Conservation (phyloP, 768 basidiomycete genomes). For the Boletus reticuloceps region DNA sequence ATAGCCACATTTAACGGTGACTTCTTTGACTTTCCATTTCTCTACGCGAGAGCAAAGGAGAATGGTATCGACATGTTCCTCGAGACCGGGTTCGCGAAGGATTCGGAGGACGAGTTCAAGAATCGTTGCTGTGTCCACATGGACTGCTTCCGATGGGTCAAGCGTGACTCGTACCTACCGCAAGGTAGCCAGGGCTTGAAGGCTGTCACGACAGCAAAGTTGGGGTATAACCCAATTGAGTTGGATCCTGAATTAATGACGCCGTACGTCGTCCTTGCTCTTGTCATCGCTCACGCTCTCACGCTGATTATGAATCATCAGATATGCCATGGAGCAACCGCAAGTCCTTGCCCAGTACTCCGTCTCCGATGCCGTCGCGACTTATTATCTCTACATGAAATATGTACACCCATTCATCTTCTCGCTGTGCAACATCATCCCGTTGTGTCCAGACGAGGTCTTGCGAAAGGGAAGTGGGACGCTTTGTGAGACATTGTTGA, state of each 20-base stretch:
- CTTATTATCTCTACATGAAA: constrained; percentile 99
- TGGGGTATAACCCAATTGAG: constrained; percentile 96
- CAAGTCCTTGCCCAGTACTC: constrained; percentile 95
- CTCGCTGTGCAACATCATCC: constrained; percentile 98
- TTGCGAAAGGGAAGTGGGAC: constrained; percentile 95
- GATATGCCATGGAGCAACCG: constrained; percentile 95
- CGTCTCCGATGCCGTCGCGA: constrained; percentile 99
- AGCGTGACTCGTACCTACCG: constrained; percentile 96
- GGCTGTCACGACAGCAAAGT: constrained; percentile 92
- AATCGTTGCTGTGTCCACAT: constrained; percentile 90
- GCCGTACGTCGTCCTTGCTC: constrained; percentile 59
- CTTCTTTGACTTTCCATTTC: constrained; percentile 98
- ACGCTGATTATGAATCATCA: constrained; percentile 27
- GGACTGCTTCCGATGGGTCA: constrained; percentile 99
- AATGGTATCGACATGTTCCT: constrained; percentile 97
- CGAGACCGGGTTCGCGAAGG: constrained; percentile 90
- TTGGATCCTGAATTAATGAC: constrained; percentile 99
- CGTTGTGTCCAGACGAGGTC: constrained; percentile 94
- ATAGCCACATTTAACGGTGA: constrained; percentile 99
- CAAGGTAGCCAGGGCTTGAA: constrained; percentile 99
- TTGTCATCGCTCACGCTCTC: background rate
- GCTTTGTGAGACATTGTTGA: constrained; percentile 93
- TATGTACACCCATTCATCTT: constrained; percentile 99
- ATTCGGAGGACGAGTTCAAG: constrained; percentile 94
- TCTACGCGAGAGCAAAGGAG: constrained; percentile 76